phyloP scores from a whole-genome alignment of 1,284 basidiomycete species.

The Athelia psychrophila region DNA sequence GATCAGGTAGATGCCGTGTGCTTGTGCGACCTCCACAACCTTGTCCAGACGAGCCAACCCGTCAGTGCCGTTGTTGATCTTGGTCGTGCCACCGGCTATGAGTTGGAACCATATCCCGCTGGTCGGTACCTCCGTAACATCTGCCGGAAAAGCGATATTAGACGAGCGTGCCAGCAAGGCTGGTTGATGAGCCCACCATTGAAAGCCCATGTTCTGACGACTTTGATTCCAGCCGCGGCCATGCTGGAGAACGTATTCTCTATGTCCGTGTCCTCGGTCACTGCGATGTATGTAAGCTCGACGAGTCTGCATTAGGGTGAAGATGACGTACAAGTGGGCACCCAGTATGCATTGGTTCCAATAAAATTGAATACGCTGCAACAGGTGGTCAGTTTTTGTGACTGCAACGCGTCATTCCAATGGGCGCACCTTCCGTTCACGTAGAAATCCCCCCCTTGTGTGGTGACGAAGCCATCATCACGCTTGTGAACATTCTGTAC shows the following conservation, averaged over 20 bases:
- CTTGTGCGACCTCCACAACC: constrained; percentile 54
- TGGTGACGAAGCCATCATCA: too few relatives aligned
- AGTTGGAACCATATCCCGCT: constrained; percentile 58
- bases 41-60: constrained; percentile 68
- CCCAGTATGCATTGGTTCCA: constrained; percentile 70
- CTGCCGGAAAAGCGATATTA: constrained; percentile 24
- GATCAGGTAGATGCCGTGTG: constrained; percentile 57
- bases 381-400: too few relatives aligned
- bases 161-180: constrained; percentile 5
- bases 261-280: constrained; percentile 57
- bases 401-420: too few relatives aligned
- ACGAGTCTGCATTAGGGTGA: too few relatives aligned
- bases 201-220: constrained; percentile 66
- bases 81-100: constrained; percentile 41
- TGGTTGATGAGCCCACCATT: too few relatives aligned
- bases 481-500: too few relatives aligned
- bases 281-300: too few relatives aligned
- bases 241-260: constrained; percentile 56
- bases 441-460: constrained; percentile 39
- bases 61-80: constrained; percentile 60
- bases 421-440: constrained; percentile 48
- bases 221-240: constrained; percentile 52
- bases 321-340: too few relatives aligned
- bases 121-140: constrained; percentile 51
- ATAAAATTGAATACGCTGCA: constrained; percentile 50